Evolutionary conservation across 139 green algal species (phyloP).

Genomic region (Medakamo hakoo): DNA sequence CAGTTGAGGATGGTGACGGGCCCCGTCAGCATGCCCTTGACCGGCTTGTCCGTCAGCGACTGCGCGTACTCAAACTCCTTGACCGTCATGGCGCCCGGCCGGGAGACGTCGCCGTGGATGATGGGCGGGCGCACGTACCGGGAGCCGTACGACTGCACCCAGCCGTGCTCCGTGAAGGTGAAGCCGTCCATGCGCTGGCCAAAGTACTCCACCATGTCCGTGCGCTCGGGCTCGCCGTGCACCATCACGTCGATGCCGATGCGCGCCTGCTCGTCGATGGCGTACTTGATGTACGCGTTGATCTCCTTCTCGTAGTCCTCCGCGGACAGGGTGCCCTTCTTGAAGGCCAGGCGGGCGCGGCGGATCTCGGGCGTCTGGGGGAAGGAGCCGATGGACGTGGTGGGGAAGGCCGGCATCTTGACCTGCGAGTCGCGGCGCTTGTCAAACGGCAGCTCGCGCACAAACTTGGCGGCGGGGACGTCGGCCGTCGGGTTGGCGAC

Average conservation of each 20-base stretch:
- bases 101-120: slow-evolving; percentile 54
- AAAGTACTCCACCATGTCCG: slow-evolving; percentile 79
- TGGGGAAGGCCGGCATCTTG: slow-evolving; percentile 49
- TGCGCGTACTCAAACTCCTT: slow-evolving; percentile 62
- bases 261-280: slow-evolving; percentile 43
- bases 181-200: slow-evolving; percentile 63
- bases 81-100: slow-evolving; percentile 53
- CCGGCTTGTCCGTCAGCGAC: slow-evolving; percentile 45
- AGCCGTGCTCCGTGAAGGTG: slow-evolving; percentile 52
- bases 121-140: slow-evolving; percentile 78
- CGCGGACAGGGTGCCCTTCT: slow-evolving; percentile 31
- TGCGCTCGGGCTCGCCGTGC: slow-evolving; percentile 76
- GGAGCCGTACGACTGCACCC: slow-evolving; percentile 67
- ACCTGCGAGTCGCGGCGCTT: slow-evolving; percentile 41
- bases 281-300: slow-evolving; percentile 33
- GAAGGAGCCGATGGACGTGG: slow-evolving; percentile 81
- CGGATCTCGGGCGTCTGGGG: slow-evolving; percentile 67
- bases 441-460: slow-evolving; percentile 15
- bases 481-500: slow-evolving; percentile 2
- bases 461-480: not conserved
- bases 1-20: slow-evolving; percentile 89
- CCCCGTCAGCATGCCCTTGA: slow-evolving; percentile 89
- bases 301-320: slow-evolving; percentile 49
- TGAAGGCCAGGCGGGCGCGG: slow-evolving; percentile 32
- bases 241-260: slow-evolving; percentile 79